Evolutionary conservation across 305 asterid genomes (phyloP), one percentile per base, ranked within the genome.

Genomic region (Fraxinus paxiana): DNA sequence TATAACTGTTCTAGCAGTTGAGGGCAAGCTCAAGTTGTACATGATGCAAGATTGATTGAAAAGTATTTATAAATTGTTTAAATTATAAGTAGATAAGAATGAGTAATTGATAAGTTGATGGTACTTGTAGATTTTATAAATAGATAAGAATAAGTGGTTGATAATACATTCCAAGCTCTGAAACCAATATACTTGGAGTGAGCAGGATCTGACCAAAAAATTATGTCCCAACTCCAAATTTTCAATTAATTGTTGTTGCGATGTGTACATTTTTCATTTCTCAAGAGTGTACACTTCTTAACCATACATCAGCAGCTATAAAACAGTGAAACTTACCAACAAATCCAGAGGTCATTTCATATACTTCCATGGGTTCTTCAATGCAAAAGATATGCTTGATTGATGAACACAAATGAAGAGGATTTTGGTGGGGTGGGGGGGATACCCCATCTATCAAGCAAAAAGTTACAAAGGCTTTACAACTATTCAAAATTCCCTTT

Each of bases 401-500:
- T 73, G 81, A 54, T 73, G 81, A 54, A 56, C 86, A 76, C 86
- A 82, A 12, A 71, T 71, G 5, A 37, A 18, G 46, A 63, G 67
- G 73, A 74, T 18, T 12, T 30, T 30, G 65, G 2, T 13, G n/a
- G 41, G 15, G 9, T 0, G 67, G 10, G 67, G 30, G 3, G 41
- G 7, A 33, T 6, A 54, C 8, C 26, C 24, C 65, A 18, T 1
- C 31, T 20, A 20, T 18, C 30, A 59, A 59, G 69, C 69, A 59
- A 84, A 79, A 81, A 83, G 72, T 61, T 83, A 77, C 78, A 69
- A 38, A 9, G 79, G 82, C 80, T 82, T 81, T 82, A 83, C 85
- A 85, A 79, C 91, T 90, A 77, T 87, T 89, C 91, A 91, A 88
- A 86, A 86, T 84, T 83, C 86, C 85, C 83, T 20, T 6, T 13